These are phyloP conservation scores for Candida sp. DNA, from an alignment of 1,139 yeast species.

Conservation along the genomic window DNA sequence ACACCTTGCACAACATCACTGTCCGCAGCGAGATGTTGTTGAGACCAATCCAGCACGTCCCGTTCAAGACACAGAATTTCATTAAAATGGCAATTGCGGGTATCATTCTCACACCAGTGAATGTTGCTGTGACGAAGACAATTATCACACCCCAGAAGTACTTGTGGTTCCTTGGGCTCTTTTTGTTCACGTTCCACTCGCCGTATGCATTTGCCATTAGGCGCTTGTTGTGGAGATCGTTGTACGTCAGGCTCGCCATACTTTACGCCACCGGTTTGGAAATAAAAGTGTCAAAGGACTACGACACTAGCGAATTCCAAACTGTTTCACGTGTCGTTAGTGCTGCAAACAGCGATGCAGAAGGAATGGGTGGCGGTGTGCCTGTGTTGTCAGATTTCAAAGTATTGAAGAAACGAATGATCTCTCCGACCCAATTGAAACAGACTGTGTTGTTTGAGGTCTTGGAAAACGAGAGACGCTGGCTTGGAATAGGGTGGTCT, in stretches of 20 bases:
- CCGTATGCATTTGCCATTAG: conserved; percentile 57
- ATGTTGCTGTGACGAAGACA: conserved; percentile 38
- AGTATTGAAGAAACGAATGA: conserved; percentile 41
- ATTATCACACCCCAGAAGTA: conserved; percentile 40
- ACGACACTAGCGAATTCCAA: conserved; percentile 18
- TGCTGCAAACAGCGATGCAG: conserved; percentile 28
- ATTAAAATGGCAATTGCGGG: conserved; percentile 36
- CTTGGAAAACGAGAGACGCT: conserved; percentile 62
- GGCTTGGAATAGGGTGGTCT: conserved; percentile 68
- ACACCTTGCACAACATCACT: conserved; percentile 53
- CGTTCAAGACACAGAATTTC: conserved; percentile 28
- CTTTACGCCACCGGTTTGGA: conserved; percentile 52
- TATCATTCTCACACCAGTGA: conserved; percentile 50
- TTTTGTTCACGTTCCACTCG: conserved; percentile 53
- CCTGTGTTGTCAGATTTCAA: conserved; percentile 41
- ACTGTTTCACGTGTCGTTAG: conserved; percentile 26
- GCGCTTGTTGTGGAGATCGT: conserved; percentile 58
- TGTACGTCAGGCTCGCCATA: conserved; percentile 44
- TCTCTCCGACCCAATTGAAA: conserved; percentile 46
- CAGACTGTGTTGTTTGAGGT: conserved; percentile 55
- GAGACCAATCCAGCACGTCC: conserved; percentile 41
- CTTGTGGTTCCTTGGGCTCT: conserved; percentile 41
- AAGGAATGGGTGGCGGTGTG: conserved; percentile 20
- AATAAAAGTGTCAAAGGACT: conserved; percentile 26
- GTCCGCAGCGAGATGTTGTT: conserved; percentile 48